Conservation (phyloP, 2,329 filamentous ascomycete species). For the Calonectria montana region DNA sequence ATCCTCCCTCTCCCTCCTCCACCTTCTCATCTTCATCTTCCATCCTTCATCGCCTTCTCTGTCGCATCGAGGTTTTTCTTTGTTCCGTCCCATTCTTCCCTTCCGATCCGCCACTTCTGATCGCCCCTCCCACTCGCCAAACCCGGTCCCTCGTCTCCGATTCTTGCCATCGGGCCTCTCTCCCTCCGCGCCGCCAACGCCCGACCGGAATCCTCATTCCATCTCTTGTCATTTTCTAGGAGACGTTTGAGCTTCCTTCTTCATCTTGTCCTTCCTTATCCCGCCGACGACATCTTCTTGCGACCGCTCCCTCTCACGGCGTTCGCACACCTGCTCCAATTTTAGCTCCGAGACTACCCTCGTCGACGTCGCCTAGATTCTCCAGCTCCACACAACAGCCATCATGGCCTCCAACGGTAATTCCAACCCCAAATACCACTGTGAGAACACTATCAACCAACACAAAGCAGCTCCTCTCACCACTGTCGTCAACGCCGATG, state of each 20-base stretch:
- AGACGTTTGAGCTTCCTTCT: constrained; percentile 22
- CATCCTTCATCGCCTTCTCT: constrained; percentile 23
- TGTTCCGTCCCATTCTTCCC: constrained; percentile 18
- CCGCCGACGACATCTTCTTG: constrained; percentile 19
- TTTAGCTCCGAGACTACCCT: constrained; percentile 29
- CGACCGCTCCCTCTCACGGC: constrained; percentile 34
- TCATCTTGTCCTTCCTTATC: constrained; percentile 10
- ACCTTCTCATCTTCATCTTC: constrained; percentile 19
- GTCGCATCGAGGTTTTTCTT: constrained; percentile 25
- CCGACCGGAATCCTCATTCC: constrained; percentile 31
- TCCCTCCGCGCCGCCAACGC: constrained; percentile 14
- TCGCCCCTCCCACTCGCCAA: constrained; percentile 36
- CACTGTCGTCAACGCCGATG: constrained; percentile 45
- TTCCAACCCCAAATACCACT: constrained; percentile 58
- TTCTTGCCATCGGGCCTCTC: constrained; percentile 31
- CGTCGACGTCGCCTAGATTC: constrained; percentile 17
- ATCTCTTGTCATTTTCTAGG: constrained; percentile 21
- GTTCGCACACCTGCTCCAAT: constrained; percentile 30
- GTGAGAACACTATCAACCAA: constrained; percentile 53
- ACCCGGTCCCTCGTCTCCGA: constrained; percentile 30
- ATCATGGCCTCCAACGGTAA: constrained; percentile 70
- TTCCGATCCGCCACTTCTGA: constrained; percentile 29
- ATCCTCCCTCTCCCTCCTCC: constrained; percentile 17
- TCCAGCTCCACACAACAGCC: constrained; percentile 33
- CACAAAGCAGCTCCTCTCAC: constrained; percentile 49